A percentile compares a stretch with the other conserved stretches of the same genome.
These are phyloP conservation scores for Phytopythium cucurbitacearum DNA, from an alignment of 352 stramenopile genomes.

Conservation along the genomic window DNA sequence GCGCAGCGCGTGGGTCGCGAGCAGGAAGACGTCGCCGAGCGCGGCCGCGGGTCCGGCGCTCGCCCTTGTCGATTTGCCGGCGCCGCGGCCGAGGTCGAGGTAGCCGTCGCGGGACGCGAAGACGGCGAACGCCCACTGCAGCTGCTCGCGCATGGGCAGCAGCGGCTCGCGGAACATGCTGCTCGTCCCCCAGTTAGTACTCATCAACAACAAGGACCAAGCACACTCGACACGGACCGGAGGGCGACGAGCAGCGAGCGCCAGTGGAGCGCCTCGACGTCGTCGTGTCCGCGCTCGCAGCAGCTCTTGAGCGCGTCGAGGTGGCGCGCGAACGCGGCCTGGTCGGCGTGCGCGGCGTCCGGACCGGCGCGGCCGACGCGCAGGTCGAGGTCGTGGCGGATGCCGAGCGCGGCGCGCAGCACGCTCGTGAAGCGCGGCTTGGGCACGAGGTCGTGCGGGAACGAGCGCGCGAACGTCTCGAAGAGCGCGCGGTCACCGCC, in stretches of 20 bases:
- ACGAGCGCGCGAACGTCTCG: slow-evolving; percentile 65
- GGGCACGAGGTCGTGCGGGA: slow-evolving; percentile 59
- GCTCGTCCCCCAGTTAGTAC: neutral
- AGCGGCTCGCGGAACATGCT: slow-evolving; percentile 60
- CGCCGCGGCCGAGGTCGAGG: slow-evolving; percentile 24
- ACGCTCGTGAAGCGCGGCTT: slow-evolving; percentile 68
- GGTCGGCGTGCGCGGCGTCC: slow-evolving; percentile 9
- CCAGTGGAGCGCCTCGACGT: slow-evolving; percentile 64
- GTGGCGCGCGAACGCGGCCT: slow-evolving; percentile 39
- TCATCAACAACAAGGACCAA: neutral
- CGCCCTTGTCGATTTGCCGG: neutral
- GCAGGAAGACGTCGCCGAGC: slow-evolving; percentile 31
- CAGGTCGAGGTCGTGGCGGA: slow-evolving; percentile 11
- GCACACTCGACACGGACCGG: slow-evolving; percentile 18
- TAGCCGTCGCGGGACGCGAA: slow-evolving; percentile 44
- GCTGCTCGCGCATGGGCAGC: slow-evolving; percentile 43
- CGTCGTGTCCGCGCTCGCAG: slow-evolving; percentile 46
- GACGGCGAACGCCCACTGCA: slow-evolving; percentile 52
- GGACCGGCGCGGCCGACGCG: neutral
- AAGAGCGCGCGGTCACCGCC: slow-evolving; percentile 63
- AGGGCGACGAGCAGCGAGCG: slow-evolving; percentile 48
- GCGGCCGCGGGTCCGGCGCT: slow-evolving; percentile 24
- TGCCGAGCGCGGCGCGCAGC: slow-evolving; percentile 46
- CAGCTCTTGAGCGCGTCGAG: slow-evolving; percentile 59
- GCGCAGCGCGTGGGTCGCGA: slow-evolving; percentile 49